Percentiles rank a stretch among this genome's conserved stretches.
Evolutionary conservation across 2,329 filamentous ascomycete genomes (phyloP).

Genomic region (Fusarium luffae): DNA sequence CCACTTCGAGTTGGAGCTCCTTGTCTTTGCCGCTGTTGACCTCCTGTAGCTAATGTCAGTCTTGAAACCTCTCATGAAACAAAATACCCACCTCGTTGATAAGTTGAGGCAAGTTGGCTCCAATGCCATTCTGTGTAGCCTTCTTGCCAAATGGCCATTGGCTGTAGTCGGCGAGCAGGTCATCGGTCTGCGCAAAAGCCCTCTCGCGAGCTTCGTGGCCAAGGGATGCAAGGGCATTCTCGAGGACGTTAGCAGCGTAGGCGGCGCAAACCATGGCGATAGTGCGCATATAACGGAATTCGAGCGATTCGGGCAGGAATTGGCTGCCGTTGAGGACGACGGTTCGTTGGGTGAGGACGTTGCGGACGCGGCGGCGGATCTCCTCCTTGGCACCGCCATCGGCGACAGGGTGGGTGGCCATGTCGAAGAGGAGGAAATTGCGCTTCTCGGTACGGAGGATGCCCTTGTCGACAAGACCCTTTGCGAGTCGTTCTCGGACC

Average conservation of each 20-base stretch:
- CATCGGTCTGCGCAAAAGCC: constrained; percentile 96
- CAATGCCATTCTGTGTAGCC: constrained; percentile 82
- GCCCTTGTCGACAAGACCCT: constrained; percentile 98
- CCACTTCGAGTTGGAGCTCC: constrained; percentile 96
- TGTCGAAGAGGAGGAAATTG: constrained; percentile 99
- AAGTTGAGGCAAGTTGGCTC: constrained; percentile 89
- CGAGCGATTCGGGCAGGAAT: constrained; percentile 92
- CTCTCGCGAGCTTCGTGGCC: constrained; percentile 94
- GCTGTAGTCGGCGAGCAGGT: constrained; percentile 93
- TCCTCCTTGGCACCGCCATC: constrained; percentile 98
- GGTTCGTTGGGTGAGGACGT: constrained; percentile 91
- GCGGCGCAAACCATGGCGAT: constrained; percentile 97
- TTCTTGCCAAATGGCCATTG: constrained; percentile 96
- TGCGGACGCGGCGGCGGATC: constrained; percentile 91
- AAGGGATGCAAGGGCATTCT: constrained; percentile 94
- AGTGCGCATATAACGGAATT: constrained; percentile 92
- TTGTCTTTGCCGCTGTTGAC: constrained; percentile 88
- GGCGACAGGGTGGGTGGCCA: constrained; percentile 98
- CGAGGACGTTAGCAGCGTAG: constrained; percentile 96
- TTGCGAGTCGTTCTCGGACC: constrained; percentile 95
- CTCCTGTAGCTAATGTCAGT: constrained; percentile 63
- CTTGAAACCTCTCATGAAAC: background rate
- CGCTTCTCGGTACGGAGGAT: constrained; percentile 98
- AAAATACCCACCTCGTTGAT: constrained; percentile 73
- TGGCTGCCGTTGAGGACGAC: constrained; percentile 87